These are phyloP conservation scores for Microsporum audouinii DNA, from an alignment of 2,329 filamentous ascomycete species.

Conservation along the genomic window DNA sequence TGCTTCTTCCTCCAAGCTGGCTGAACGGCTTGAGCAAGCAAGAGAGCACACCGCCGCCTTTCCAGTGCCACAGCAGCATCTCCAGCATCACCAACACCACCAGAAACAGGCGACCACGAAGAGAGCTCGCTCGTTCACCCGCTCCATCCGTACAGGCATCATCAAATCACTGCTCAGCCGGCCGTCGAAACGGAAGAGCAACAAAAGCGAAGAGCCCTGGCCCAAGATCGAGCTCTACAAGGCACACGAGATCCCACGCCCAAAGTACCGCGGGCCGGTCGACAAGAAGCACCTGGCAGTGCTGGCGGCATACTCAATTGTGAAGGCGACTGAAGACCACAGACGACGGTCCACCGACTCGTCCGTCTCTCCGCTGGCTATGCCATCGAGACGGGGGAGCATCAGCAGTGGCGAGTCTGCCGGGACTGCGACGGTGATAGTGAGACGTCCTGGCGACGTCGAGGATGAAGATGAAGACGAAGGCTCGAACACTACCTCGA, in stretches of 20 bases:
- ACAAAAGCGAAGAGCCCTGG: constrained; percentile 20
- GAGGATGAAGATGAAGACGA: neutral
- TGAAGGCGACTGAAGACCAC: constrained; percentile 20
- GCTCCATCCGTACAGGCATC: neutral
- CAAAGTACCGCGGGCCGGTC: constrained; percentile 40
- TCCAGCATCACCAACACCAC: neutral
- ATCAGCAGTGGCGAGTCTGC: neutral
- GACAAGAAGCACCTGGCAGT: constrained; percentile 35
- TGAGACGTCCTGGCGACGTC: neutral
- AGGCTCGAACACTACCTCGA: neutral
- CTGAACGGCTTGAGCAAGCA: neutral
- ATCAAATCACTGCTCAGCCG: constrained; percentile 1
- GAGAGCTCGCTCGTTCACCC: neutral
- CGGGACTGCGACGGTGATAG: neutral
- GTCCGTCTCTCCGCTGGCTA: constrained; percentile 28
- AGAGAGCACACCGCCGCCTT: neutral
- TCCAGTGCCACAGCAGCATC: neutral
- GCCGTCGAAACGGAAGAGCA: neutral
- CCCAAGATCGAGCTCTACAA: constrained; percentile 40
- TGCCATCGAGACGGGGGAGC: constrained; percentile 9
- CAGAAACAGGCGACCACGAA: neutral
- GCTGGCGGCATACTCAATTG: constrained; percentile 36
- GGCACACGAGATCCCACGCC: constrained; percentile 36
- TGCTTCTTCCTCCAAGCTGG: neutral
- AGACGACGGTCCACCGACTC: constrained; percentile 27